phyloP scores from a whole-genome alignment of 257 asterid genomes.

The Leptodermis oblonga region DNA sequence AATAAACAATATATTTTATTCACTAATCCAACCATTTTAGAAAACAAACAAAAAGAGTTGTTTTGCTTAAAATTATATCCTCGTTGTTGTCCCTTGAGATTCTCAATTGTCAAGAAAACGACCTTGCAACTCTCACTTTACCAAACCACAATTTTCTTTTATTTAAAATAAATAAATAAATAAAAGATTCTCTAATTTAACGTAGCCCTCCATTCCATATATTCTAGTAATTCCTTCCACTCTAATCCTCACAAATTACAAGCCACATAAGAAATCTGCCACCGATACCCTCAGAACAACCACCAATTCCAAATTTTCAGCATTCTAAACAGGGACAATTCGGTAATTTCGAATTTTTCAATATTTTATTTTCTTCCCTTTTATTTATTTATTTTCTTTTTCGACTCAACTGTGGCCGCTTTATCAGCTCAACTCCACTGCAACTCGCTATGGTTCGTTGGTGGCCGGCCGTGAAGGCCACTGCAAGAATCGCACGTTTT shows the following conservation, averaged over 20 bases:
- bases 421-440: neutral
- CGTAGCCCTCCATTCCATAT: neutral
- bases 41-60: too few relatives aligned
- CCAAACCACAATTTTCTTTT: neutral
- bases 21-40: too few relatives aligned
- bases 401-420: too few relatives aligned
- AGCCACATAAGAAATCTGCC: neutral
- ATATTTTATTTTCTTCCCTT: too few relatives aligned
- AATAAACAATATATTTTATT: too few relatives aligned
- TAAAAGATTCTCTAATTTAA: neutral
- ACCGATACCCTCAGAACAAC: constrained; percentile 8
- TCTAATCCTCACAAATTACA: neutral
- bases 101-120: neutral
- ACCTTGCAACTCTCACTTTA: constrained; percentile 2
- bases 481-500: constrained; percentile 9
- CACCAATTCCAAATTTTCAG: neutral
- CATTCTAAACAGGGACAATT: neutral
- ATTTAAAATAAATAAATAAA: too few relatives aligned
- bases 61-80: too few relatives aligned
- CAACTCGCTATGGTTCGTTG: neutral
- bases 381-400: too few relatives aligned
- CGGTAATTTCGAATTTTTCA: neutral
- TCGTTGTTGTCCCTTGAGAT: too few relatives aligned
- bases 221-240: neutral
- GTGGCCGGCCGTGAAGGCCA: constrained; percentile 16